Evolutionary conservation across 148 eudicot species (phyloP).

Genomic region (Hydrangea macrophylla): DNA sequence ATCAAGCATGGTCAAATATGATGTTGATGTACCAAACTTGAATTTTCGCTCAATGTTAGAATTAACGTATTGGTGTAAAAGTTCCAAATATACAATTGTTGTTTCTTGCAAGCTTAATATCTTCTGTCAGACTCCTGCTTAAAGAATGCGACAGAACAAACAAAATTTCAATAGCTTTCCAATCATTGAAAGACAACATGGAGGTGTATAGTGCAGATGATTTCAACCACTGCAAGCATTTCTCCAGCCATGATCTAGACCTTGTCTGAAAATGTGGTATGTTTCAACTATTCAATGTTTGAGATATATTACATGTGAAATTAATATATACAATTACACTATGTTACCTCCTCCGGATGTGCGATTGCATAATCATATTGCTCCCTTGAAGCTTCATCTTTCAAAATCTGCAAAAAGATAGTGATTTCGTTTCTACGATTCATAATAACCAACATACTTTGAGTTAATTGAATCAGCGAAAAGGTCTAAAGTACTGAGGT

Average conservation of each 20-base stretch:
- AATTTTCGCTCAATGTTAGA: neutral
- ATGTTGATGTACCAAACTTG: neutral
- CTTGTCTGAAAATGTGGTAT: neutral
- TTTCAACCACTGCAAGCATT: neutral
- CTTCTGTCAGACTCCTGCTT: no score
- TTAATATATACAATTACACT: no score
- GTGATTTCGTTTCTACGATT: neutral
- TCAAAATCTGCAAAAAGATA: slow-evolving; percentile 62
- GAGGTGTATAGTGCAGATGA: neutral
- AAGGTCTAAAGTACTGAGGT: neutral
- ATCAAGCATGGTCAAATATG: neutral
- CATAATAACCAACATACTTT: neutral
- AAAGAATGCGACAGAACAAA: neutral
- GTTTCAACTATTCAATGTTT: no score
- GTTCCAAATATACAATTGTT: neutral
- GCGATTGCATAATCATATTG: slow-evolving; percentile 93
- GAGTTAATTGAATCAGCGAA: neutral
- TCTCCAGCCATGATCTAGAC: neutral
- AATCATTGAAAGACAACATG: neutral
- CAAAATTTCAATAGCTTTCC: neutral
- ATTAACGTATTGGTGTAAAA: neutral
- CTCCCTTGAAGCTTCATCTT: slow-evolving; percentile 79
- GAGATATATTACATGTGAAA: neutral
- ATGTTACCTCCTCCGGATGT: slow-evolving; percentile 90
- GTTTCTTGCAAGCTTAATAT: neutral